Base-by-base conservation (phyloP, 495 filamentous ascomycete genomes). In the Penicillium macrosclerotiorum region DNA sequence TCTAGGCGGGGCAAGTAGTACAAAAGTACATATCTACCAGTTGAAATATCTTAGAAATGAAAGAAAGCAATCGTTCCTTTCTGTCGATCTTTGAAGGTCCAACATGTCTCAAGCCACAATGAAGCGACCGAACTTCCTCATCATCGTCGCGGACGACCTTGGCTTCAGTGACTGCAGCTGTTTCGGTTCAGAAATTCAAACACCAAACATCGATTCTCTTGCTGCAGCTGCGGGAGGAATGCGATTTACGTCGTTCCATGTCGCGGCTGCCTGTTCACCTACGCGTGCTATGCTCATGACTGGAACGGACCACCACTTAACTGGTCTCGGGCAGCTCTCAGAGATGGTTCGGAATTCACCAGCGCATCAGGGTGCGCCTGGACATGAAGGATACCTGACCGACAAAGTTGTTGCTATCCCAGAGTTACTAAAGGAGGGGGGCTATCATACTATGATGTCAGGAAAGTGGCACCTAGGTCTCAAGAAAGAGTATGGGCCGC, bases 361-460 rank as follows among this genome's bases (percentile, higher is more conserved):
- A 5, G 26, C 33, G 3, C 45, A 42, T 25, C 31, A 49, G 16
- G 66, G 39, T 11, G 73, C 72, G 62, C 74, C 77, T 27, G 38
- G 37, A 13, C 73, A 81, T 43, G 78, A 80, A 57, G 77, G 77
- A 0, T 81, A 79, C 47, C 59, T 82, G 11, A 79, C 80, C 45
- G 69, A 72, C 16, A 44, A 55, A 5, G 76, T 81, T 14, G 77
- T 68, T 1, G 62, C 76, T 8, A 47, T 81, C 2, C 69, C 77
- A 7, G 76, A 81, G 45, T 37, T 79, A 5, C 60, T 80, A 0
- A 58, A 60, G 17, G 78, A 81, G 41, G 64, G 47, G 1, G 78
- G 75, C 7, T 80, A 80, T 46, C 54, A 55, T 17, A 80, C 77
- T 3, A 13, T 76, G 12, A 75, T 80, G 72, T 57, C 65, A n/a